These are phyloP conservation scores for Phaeophleospora eucalypticola DNA, from an alignment of 2,329 filamentous ascomycete species.

Conservation along the genomic window DNA sequence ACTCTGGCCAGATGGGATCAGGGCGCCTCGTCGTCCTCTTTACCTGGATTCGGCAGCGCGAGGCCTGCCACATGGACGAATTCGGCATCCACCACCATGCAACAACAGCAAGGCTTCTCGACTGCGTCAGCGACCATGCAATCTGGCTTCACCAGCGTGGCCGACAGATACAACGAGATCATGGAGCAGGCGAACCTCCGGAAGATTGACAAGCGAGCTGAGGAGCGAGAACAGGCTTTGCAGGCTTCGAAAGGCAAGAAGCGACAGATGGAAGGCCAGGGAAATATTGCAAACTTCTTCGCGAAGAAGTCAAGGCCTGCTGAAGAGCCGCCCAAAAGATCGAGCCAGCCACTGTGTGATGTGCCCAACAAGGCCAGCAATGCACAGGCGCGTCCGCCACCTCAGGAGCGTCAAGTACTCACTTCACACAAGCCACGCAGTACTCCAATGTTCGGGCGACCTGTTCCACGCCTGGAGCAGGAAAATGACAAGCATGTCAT, in stretches of 20 bases:
- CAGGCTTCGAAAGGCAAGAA: constrained; percentile 33
- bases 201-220: constrained; percentile 26
- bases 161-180: constrained; percentile 36
- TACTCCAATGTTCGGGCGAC: constrained; percentile 33
- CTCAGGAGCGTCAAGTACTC: neutral
- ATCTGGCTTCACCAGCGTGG: constrained; percentile 37
- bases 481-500: constrained; percentile 45
- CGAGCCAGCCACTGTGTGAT: constrained; percentile 26
- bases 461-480: constrained; percentile 7
- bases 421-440: constrained; percentile 26
- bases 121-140: constrained; percentile 26
- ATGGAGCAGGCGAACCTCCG: constrained; percentile 33
- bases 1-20: constrained; percentile 37
- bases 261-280: constrained; percentile 46
- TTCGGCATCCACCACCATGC: constrained; percentile 22
- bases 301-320: constrained; percentile 24
- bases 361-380: neutral
- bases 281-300: constrained; percentile 53
- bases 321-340: constrained; percentile 1
- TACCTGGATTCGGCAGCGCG: constrained; percentile 15
- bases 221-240: constrained; percentile 18
- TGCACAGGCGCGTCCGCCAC: neutral
- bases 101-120: constrained; percentile 27
- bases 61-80: constrained; percentile 17
- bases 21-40: constrained; percentile 8